Evolutionary conservation across 345 rosid species (phyloP).

Genomic region (Capsella bursapastoris): DNA sequence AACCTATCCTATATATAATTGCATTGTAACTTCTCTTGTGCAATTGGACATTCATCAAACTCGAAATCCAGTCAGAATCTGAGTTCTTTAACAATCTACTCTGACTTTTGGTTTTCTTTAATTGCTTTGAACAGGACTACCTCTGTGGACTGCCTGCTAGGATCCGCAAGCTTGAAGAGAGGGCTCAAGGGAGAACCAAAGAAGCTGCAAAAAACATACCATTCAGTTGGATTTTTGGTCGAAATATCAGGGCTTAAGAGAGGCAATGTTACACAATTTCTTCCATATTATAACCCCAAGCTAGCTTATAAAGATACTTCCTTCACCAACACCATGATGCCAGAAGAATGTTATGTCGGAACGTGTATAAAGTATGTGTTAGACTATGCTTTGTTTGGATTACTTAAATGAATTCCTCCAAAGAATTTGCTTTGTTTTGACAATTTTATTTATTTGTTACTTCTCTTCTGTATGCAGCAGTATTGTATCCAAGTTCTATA

Average conservation of each 20-base stretch:
- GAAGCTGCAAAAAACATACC: constrained; percentile 47
- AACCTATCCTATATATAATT: constrained; percentile 3
- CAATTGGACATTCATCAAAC: constrained; percentile 18
- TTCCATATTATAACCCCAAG: constrained; percentile 15
- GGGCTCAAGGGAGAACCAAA: constrained; percentile 51
- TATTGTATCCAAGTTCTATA: not conserved
- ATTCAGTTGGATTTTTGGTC: constrained; percentile 60
- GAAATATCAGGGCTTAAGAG: constrained; percentile 44
- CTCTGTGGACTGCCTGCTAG: constrained; percentile 52
- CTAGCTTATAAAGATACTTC: not conserved
- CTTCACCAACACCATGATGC: constrained; percentile 19
- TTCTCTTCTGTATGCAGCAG: not conserved
- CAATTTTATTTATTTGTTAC: constrained; percentile 26
- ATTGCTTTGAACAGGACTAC: constrained; percentile 43
- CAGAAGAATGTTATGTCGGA: constrained; percentile 18
- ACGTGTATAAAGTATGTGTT: constrained; percentile 30
- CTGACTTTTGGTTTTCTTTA: not conserved
- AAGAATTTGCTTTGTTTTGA: constrained; percentile 14
- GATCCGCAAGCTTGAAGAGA: constrained; percentile 58
- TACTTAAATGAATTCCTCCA: constrained; percentile 5
- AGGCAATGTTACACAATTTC: constrained; percentile 10
- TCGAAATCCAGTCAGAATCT: not conserved
- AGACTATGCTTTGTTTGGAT: constrained; percentile 20
- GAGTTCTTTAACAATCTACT: not conserved
- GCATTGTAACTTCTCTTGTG: not conserved